Evolutionary conservation across 495 filamentous ascomycete species (phyloP).

Genomic region (Daldinia caldariorum): DNA sequence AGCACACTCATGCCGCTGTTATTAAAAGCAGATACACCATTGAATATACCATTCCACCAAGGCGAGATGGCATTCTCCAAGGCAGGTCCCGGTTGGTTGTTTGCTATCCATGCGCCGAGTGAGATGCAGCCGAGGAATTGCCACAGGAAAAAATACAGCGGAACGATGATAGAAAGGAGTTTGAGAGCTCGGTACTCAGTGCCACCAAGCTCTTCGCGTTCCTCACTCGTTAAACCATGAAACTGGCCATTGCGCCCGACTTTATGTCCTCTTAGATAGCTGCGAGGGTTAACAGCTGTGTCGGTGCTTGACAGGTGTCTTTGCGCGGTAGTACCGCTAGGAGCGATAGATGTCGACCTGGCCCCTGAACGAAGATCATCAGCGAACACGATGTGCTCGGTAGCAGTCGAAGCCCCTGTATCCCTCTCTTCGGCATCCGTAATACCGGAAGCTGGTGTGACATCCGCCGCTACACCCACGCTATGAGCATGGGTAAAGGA

Average conservation of each 20-base stretch:
- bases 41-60: slow-evolving; percentile 78
- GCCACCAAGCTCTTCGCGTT: slow-evolving; percentile 78
- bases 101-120: slow-evolving; percentile 75
- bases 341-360: slow-evolving; percentile 34
- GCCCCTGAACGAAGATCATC: slow-evolving; percentile 24
- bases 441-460: neutral
- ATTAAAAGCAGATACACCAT: slow-evolving; percentile 81
- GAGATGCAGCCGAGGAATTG: slow-evolving; percentile 76
- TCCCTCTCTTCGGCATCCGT: neutral
- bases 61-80: slow-evolving; percentile 70
- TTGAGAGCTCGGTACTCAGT: slow-evolving; percentile 82
- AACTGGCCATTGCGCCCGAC: slow-evolving; percentile 80
- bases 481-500: neutral
- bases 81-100: slow-evolving; percentile 65
- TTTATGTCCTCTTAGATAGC: slow-evolving; percentile 46
- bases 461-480: neutral
- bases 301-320: slow-evolving; percentile 31
- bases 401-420: neutral
- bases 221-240: slow-evolving; percentile 69
- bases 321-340: slow-evolving; percentile 24
- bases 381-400: slow-evolving; percentile 42
- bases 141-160: slow-evolving; percentile 76
- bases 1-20: slow-evolving; percentile 85
- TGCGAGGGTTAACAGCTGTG: slow-evolving; percentile 16
- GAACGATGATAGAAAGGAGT: slow-evolving; percentile 76